phyloP scores from a whole-genome alignment of 1,284 basidiomycete genomes.

The Sparassis latifolia region DNA sequence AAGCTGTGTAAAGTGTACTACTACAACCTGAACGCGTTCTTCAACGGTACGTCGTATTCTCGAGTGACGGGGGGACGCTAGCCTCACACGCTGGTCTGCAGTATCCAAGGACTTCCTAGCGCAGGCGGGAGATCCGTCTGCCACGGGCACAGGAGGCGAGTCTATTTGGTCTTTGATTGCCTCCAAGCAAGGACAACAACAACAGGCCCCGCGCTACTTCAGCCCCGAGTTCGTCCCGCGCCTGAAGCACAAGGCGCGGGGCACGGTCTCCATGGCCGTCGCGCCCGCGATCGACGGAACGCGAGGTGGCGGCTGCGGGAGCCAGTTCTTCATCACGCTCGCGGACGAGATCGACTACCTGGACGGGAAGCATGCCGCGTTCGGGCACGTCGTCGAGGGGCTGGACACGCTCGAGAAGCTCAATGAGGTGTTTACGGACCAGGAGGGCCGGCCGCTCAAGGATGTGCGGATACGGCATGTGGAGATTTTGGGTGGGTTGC shows the following conservation, averaged over 20 bases:
- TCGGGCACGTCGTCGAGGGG: constrained; percentile 94
- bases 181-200: constrained; percentile 36
- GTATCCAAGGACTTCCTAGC: constrained; percentile 97
- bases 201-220: constrained; percentile 65
- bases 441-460: constrained; percentile 85
- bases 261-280: constrained; percentile 95
- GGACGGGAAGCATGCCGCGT: constrained; percentile 93
- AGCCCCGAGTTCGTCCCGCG: constrained; percentile 72
- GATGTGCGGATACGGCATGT: constrained; percentile 93
- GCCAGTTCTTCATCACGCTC: constrained; percentile 95
- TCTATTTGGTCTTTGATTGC: constrained; percentile 74
- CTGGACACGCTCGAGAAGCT: constrained; percentile 89
- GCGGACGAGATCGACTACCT: constrained; percentile 90
- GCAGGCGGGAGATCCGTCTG: constrained; percentile 92
- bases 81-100: constrained; percentile 21
- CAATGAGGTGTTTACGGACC: constrained; percentile 87
- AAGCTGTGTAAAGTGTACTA: constrained; percentile 97
- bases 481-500: constrained; percentile 75
- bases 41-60: constrained; percentile 68
- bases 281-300: constrained; percentile 65
- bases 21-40: constrained; percentile 94
- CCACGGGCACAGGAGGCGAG: constrained; percentile 89
- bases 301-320: constrained; percentile 78
- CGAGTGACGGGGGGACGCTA: constrained; percentile 5
- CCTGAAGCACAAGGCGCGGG: constrained; percentile 81